These are phyloP conservation scores for Cyclotella cryptica DNA, from an alignment of 108 stramenopile genomes.

Conservation along the genomic window DNA sequence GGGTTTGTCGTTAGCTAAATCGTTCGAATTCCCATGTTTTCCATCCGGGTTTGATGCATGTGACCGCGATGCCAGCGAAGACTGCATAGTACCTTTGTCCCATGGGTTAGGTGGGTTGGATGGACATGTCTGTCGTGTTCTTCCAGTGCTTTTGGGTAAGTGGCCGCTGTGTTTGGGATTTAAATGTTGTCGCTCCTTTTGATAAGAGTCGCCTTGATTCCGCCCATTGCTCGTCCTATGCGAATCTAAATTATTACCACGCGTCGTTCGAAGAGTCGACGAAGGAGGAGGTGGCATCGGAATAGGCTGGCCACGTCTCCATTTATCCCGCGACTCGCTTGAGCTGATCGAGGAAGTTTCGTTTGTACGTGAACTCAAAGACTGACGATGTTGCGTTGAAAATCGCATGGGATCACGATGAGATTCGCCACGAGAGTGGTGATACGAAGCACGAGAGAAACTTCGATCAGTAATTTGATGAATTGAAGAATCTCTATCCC, in stretches of 20 bases:
- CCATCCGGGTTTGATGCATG: no score
- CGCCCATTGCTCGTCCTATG: neutral
- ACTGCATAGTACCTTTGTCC: neutral
- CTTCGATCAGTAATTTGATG: no score
- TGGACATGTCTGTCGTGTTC: neutral
- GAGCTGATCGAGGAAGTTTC: no score
- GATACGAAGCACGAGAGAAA: neutral
- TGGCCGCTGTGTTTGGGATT: neutral
- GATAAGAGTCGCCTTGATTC: neutral
- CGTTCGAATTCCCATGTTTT: no score
- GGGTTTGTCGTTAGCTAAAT: neutral
- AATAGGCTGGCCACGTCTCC: slow-evolving; percentile 13
- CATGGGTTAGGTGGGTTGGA: neutral
- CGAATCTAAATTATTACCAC: neutral
- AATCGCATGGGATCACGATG: neutral
- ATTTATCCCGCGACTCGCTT: neutral
- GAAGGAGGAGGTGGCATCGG: neutral
- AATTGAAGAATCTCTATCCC: no score
- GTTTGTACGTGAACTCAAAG: no score
- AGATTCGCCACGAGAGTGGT: neutral
- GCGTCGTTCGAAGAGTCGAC: neutral
- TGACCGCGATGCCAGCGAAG: no score
- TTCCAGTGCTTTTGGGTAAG: neutral
- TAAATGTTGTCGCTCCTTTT: neutral
- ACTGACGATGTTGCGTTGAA: no score